Evolutionary conservation across 2,329 filamentous ascomycete species (phyloP), one percentile per base, ranked within the genome.

Genomic region (Lachnellula cervina): DNA sequence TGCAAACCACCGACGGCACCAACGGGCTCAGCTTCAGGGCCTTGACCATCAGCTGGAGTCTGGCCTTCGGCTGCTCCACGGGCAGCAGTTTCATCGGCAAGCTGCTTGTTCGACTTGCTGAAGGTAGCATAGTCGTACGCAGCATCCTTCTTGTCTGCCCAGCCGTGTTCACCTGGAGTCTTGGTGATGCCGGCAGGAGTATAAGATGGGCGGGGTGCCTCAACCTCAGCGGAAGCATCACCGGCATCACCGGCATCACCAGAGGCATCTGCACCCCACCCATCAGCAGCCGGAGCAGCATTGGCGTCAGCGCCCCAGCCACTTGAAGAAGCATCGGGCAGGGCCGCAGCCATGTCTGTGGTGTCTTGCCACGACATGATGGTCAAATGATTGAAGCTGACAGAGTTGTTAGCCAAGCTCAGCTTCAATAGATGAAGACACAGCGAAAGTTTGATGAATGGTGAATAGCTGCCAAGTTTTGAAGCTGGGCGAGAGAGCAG

Each of bases 311-410:
- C 47, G 17, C 23, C 43, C 38, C 45, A 38, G 28, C 40, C 44
- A 19, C 21, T 32, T 25, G n/a, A n/a, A 51, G 32, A 25, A 21
- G n/a, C 25, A 38, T 52, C 48, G 3, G 69, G 66, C 28, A 75
- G 67, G 19, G 73, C 71, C n/a, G 58, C 63, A 55, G 66, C 61
- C 65, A 73, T 58, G 6, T 67, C 66, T 5, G 57, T 28, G 6
- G 64, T 66, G 17, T 40, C 5, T 8, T 40, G 37, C 38, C 38
- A 40, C 16, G 38, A 40, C 38, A 40, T 40, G 38, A 19, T n/a
- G 14, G 38, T 16, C 8, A 19, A 40, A 4, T 40, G 16, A 2
- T 40, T 40, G 17, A 9, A 40, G 17, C 38, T 40, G 28, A 32
- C 11, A 32, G 28, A 32, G 11, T 32, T 11, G 28, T 32, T 11